Evolutionary conservation across 805 yeast genomes (phyloP).

Genomic region (Blastobotrys attinorum): DNA sequence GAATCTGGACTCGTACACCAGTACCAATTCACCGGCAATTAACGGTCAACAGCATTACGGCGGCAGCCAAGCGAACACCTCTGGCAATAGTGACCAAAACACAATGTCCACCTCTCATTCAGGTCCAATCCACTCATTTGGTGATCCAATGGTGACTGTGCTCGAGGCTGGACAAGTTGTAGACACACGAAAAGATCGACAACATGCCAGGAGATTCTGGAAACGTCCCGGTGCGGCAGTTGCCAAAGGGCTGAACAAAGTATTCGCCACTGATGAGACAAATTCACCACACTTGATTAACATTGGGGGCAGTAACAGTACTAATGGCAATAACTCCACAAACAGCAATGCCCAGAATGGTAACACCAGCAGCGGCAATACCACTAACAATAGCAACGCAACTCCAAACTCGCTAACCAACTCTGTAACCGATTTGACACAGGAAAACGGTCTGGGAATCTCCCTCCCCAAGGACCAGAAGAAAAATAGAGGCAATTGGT

Average conservation of each 20-base stretch:
- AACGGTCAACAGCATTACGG: background rate
- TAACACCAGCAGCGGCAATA: background rate
- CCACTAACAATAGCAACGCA: no score
- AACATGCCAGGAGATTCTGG: slow-evolving; percentile 26
- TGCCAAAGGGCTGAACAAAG: slow-evolving; percentile 31
- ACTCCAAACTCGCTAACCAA: background rate
- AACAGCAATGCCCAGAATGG: no score
- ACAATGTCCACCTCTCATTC: background rate
- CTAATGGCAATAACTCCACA: background rate
- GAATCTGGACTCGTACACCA: background rate
- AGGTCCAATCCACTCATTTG: background rate
- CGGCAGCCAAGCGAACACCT: background rate
- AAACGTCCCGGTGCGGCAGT: slow-evolving; percentile 30
- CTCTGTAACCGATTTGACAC: slow-evolving; percentile 6
- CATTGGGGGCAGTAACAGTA: no score
- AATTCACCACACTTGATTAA: no score
- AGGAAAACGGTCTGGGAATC: slow-evolving; percentile 15
- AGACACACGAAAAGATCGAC: slow-evolving; percentile 18
- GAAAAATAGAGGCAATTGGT: slow-evolving; percentile 17
- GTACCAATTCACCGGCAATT: background rate
- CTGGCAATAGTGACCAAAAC: no score
- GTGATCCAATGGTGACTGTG: slow-evolving; percentile 24
- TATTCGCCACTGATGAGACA: slow-evolving; percentile 23
- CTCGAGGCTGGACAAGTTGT: slow-evolving; percentile 20
- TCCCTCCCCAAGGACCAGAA: slow-evolving; percentile 12